phyloP scores from a whole-genome alignment of 1,284 basidiomycete species.

The Irpex sp. region DNA sequence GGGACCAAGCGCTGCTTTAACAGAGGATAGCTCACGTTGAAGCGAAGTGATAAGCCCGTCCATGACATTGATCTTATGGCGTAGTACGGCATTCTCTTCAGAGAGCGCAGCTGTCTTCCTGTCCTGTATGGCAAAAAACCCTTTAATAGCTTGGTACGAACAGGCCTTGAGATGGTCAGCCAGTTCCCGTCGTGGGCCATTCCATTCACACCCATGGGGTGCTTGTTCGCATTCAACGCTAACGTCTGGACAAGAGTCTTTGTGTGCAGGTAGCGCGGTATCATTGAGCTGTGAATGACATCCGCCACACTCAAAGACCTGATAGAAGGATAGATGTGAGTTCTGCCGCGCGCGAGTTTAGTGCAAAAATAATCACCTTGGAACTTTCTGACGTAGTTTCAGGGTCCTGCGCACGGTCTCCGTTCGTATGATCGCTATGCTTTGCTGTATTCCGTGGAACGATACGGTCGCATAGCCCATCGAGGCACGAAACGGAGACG shows the following conservation, averaged over 20 bases:
- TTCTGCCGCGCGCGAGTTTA: conserved; percentile 7
- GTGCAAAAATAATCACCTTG: conserved; percentile 35
- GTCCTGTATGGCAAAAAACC: conserved; percentile 51
- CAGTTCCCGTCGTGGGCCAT: conserved; percentile 40
- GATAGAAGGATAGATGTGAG: not conserved
- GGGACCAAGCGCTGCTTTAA: conserved; percentile 56
- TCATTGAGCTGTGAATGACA: conserved; percentile 35
- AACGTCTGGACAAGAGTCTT: conserved; percentile 33
- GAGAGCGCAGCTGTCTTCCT: conserved; percentile 40
- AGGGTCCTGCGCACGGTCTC: conserved; percentile 29
- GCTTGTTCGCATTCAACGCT: conserved; percentile 47
- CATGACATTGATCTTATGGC: conserved; percentile 47
- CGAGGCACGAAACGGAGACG: conserved; percentile 51
- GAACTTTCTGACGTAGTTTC: conserved; percentile 20
- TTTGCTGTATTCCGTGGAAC: conserved; percentile 41
- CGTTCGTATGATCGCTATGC: conserved; percentile 28
- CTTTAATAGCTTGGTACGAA: conserved; percentile 59
- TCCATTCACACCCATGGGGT: conserved; percentile 53
- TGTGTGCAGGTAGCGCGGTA: conserved; percentile 34
- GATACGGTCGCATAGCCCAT: conserved; percentile 40
- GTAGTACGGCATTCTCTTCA: conserved; percentile 59
- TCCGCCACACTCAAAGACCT: conserved; percentile 30
- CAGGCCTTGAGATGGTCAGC: conserved; percentile 47
- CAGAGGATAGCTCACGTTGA: conserved; percentile 47
- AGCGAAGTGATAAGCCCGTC: conserved; percentile 48